phyloP scores from a whole-genome alignment of 179 eudicot species.

The Vitellaria paradoxa region DNA sequence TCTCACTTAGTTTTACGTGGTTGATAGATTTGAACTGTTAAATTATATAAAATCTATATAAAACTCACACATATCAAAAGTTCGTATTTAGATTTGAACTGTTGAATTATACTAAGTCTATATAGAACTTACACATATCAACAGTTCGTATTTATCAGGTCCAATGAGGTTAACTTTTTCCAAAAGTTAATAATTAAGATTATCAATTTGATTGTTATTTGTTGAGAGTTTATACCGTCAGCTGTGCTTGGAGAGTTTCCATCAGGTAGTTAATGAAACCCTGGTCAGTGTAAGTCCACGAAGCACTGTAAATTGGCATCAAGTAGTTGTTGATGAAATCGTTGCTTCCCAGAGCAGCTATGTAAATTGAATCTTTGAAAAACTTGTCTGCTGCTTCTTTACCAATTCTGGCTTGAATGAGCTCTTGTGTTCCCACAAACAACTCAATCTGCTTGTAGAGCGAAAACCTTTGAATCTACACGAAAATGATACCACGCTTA shows the following conservation, averaged over 20 bases:
- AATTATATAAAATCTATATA: no score
- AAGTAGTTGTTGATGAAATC: conserved; percentile 95
- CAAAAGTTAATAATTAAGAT: no score
- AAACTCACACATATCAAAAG: no score
- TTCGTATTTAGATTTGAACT: no score
- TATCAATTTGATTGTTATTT: background rate
- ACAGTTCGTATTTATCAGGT: no score
- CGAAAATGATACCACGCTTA: background rate
- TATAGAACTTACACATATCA: no score
- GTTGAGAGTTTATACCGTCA: conserved; percentile 36
- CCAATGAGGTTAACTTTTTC: no score
- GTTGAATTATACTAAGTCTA: no score
- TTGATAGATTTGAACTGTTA: no score
- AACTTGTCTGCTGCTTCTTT: conserved; percentile 49
- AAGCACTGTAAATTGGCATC: conserved; percentile 82
- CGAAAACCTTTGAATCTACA: conserved; percentile 73
- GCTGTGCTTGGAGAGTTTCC: conserved; percentile 65
- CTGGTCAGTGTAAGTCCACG: conserved; percentile 65
- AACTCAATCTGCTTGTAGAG: conserved; percentile 82
- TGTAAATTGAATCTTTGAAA: conserved; percentile 58
- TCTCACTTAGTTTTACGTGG: no score
- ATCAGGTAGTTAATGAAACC: conserved; percentile 59
- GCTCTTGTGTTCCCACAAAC: conserved; percentile 66
- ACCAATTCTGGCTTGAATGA: conserved; percentile 63
- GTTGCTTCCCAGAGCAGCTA: conserved; percentile 89